Base-by-base conservation (phyloP, 306 rosid genomes). In the Hippophae gyantsensis region DNA sequence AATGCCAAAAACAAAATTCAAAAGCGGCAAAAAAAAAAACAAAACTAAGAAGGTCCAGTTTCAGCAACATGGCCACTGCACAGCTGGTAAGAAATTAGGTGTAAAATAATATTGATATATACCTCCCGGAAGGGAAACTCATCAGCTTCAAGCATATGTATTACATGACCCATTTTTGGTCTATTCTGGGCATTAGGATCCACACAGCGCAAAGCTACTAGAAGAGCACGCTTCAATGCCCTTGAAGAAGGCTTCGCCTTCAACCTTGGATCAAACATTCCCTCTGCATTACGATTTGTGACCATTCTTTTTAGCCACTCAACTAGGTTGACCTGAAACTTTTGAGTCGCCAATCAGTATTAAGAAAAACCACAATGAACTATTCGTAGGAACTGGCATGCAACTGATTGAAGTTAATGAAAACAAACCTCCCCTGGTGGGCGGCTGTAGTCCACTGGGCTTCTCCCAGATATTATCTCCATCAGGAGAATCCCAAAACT, bases 301-400 rank as follows among this genome's bases (percentile, higher is more conserved):
- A 82, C 87, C 87, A 82, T 78, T 63, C 74, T 51, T 62, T 81
- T 81, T 42, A 81, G 81, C 86, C 86, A 81, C 71, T 78, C 86
- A 26, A 81, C 86, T 48, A 81, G 65, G 63, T 81, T 81, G 59
- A 81, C 86, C 86, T 81, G 77, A 43, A 57, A 66, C 47, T 56
- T 32, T 68, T 46, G n/a, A 51, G 42, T 65, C 47, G 53, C 45
- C 27, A 58, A 44, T 56, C 62, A 60, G 48, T 56, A 52, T 63
- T 9, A 48, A 5, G 54, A 11, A 52, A 23, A 13, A 58, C 13
- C 32, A 10, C 5, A 14, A 45, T 40, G 25, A n/a, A 48, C 18
- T 6, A 44, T 55, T 27, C 9, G 41, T 44, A 27, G 10, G 38
- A 52, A 48, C 23, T 42, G 58, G 43, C 12, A 9, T 58, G 18